Percentiles rank a stretch among this genome's conserved stretches.
phyloP scores from a whole-genome alignment of 306 rosid genomes.

The Castanopsis chinensis region DNA sequence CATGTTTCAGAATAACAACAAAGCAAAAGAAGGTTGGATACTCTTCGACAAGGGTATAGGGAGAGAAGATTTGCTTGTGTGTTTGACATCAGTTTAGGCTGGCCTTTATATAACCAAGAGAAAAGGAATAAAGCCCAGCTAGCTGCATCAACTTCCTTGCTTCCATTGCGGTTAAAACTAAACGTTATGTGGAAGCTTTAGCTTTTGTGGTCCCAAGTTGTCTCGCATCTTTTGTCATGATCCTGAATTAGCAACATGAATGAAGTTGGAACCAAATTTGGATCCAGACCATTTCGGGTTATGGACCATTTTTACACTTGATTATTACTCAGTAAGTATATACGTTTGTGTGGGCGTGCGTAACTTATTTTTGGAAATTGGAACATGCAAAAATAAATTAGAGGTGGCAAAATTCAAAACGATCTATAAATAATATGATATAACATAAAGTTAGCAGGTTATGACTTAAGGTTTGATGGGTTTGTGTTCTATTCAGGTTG shows the following conservation, averaged over 20 bases:
- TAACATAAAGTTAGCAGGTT: too few relatives aligned
- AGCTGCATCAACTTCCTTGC: slow-evolving; percentile 51
- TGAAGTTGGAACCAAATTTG: too few relatives aligned
- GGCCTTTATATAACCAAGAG: slow-evolving; percentile 25
- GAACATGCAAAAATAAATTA: too few relatives aligned
- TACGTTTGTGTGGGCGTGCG: rapidly evolving
- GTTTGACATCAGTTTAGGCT: slow-evolving; percentile 10
- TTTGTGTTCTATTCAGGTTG: rapidly evolving
- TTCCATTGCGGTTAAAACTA: slow-evolving; percentile 31
- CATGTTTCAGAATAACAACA: slow-evolving; percentile 8
- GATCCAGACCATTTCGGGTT: too few relatives aligned
- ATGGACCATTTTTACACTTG: too few relatives aligned
- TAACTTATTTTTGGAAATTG: too few relatives aligned
- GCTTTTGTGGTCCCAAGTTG: slow-evolving; percentile 13
- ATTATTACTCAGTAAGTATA: too few relatives aligned
- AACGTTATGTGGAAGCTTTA: slow-evolving; percentile 20
- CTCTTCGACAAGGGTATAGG: not conserved
- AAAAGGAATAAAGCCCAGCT: slow-evolving; percentile 36
- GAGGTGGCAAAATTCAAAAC: too few relatives aligned
- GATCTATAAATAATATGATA: too few relatives aligned
- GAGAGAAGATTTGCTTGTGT: slow-evolving; percentile 7
- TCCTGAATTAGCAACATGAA: too few relatives aligned
- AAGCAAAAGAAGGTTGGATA: slow-evolving; percentile 6
- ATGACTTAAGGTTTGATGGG: too few relatives aligned
- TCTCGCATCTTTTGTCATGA: slow-evolving; percentile 11